Conservation (phyloP, 2,329 filamentous ascomycete species). For the Penicillium capsulatum region DNA sequence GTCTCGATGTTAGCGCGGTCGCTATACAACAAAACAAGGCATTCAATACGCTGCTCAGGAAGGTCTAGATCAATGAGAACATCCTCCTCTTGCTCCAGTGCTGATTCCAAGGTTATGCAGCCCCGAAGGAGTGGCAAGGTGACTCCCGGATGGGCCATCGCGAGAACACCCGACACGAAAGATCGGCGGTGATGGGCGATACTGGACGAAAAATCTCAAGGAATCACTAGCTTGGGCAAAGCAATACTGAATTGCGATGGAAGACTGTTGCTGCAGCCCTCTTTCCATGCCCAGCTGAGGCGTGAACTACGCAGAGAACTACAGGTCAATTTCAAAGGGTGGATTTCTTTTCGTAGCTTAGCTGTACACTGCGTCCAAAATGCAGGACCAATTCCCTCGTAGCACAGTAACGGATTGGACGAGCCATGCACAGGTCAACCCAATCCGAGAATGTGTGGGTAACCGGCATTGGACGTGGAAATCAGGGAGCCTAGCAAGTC, state of each 20-base stretch:
- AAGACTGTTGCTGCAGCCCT: no score
- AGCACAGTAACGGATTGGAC: background rate
- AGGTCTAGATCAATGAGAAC: conserved; percentile 11
- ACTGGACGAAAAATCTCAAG: no score
- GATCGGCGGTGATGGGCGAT: no score
- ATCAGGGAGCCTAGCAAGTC: conserved; percentile 6
- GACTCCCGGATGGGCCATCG: background rate
- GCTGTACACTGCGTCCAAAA: no score
- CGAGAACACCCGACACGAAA: no score
- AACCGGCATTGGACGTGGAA: no score
- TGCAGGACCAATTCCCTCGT: background rate
- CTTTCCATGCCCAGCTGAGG: no score
- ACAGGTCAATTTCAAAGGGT: no score
- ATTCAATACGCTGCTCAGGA: conserved; percentile 11
- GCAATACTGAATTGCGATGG: no score
- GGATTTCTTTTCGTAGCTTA: no score
- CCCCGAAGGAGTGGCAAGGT: conserved; percentile 14
- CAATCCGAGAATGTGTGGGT: background rate
- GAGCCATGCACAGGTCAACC: background rate
- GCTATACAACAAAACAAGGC: conserved; percentile 11
- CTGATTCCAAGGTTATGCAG: conserved; percentile 10
- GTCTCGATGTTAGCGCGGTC: conserved; percentile 8
- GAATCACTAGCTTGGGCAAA: no score
- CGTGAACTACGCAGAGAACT: no score
- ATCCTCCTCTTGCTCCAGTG: conserved; percentile 14